Conservation (phyloP, 768 basidiomycete species). For the Phanerodontia chrysosporium region DNA sequence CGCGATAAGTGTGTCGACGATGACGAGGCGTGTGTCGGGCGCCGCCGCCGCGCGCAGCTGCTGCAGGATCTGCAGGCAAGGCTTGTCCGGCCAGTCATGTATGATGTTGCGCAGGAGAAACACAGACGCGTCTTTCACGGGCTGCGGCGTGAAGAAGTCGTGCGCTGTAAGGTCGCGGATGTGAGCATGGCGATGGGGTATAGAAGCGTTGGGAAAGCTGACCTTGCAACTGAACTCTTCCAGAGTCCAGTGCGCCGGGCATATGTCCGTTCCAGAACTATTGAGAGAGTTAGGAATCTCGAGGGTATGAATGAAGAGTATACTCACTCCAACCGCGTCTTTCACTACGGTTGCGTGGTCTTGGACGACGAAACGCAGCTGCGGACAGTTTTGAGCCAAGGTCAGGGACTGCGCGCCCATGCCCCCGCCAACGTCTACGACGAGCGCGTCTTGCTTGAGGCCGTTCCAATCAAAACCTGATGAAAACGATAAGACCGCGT, state of each 20-base stretch:
- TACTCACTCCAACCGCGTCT: neutral
- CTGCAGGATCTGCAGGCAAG: conserved; percentile 23
- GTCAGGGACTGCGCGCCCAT: conserved; percentile 12
- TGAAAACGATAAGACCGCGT: neutral
- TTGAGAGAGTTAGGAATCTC: neutral
- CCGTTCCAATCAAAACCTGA: conserved; percentile 20
- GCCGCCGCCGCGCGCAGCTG: conserved; percentile 20
- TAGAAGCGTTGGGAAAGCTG: neutral
- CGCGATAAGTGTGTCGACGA: conserved; percentile 22
- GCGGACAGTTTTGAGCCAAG: conserved; percentile 9
- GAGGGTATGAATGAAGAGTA: neutral
- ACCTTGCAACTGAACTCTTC: conserved; percentile 4
- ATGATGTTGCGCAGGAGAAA: conserved; percentile 25
- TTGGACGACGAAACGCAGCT: conserved; percentile 17
- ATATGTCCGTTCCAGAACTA: conserved; percentile 6
- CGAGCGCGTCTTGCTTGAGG: conserved; percentile 11
- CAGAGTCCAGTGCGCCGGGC: conserved; percentile 1
- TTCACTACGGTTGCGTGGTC: conserved; percentile 13
- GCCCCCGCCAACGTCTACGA: conserved; percentile 23
- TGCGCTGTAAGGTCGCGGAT: conserved; percentile 8
- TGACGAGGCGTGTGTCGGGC: conserved; percentile 22
- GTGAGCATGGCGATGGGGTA: too few relatives aligned
- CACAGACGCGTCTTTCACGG: conserved; percentile 23
- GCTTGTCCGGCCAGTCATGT: conserved; percentile 33
- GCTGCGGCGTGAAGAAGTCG: conserved; percentile 26